Percentiles rank a stretch among this genome's conserved stretches.
These are phyloP conservation scores for Penicillium digitatum DNA, from an alignment of 2,329 filamentous ascomycete species.

Conservation along the genomic window DNA sequence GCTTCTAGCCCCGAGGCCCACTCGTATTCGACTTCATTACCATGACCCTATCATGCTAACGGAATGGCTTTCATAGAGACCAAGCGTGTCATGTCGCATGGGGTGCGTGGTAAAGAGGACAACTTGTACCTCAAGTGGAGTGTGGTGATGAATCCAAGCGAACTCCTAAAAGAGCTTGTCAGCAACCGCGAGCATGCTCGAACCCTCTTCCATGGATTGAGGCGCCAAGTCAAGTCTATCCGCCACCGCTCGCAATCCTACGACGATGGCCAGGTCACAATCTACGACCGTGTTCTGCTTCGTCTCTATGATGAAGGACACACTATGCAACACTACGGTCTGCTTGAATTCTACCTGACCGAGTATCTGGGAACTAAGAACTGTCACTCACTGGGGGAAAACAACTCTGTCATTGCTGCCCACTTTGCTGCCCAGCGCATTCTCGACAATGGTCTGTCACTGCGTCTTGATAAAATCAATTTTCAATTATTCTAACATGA, in stretches of 20 bases:
- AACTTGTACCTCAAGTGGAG: conserved; percentile 12
- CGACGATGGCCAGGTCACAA: conserved; percentile 37
- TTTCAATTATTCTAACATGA: background rate
- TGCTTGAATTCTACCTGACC: conserved; percentile 38
- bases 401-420: conserved; percentile 26
- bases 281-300: conserved; percentile 42
- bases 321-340: conserved; percentile 28
- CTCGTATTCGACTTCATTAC: background rate
- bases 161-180: conserved; percentile 30
- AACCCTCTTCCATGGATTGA: conserved; percentile 33
- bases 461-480: background rate
- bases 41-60: background rate
- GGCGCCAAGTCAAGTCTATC: conserved; percentile 35
- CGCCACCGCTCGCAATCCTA: conserved; percentile 33
- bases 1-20: background rate
- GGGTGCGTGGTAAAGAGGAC: background rate
- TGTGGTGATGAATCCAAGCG: conserved; percentile 20
- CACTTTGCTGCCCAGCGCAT: conserved; percentile 27
- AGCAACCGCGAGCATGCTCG: conserved; percentile 21
- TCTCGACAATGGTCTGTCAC: conserved; percentile 17
- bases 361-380: conserved; percentile 37
- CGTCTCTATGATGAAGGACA: conserved; percentile 33
- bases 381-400: conserved; percentile 13
- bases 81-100: background rate
- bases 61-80: background rate